phyloP scores from a whole-genome alignment of 108 stramenopile genomes.

The Mediolabrus comicus region DNA sequence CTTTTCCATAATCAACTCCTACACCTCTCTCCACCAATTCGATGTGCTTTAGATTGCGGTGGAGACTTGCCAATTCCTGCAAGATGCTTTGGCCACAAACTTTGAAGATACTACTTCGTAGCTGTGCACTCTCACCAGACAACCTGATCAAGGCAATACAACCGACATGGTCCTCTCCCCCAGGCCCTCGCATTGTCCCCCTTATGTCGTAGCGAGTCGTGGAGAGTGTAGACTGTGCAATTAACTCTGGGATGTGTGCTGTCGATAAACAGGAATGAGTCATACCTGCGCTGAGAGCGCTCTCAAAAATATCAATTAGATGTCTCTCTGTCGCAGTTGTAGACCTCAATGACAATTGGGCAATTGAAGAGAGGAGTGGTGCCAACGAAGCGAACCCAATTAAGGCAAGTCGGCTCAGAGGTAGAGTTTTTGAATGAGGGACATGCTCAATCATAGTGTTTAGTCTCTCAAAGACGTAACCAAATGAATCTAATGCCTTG shows the following conservation, averaged over 20 bases:
- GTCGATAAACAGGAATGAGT: slow-evolving; percentile 51
- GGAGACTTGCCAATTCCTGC: slow-evolving; percentile 50
- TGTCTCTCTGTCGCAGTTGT: slow-evolving; percentile 13
- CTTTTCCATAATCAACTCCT: slow-evolving; percentile 41
- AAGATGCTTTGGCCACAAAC: slow-evolving; percentile 32
- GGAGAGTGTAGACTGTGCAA: slow-evolving; percentile 61
- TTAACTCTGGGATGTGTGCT: slow-evolving; percentile 64
- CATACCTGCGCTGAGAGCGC: slow-evolving; percentile 18
- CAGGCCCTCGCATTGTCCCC: slow-evolving; percentile 82
- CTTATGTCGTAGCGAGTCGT: slow-evolving; percentile 71
- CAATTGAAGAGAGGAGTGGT: slow-evolving; percentile 35
- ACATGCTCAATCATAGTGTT: slow-evolving; percentile 18
- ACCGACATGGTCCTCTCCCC: slow-evolving; percentile 80
- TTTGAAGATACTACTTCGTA: slow-evolving; percentile 40
- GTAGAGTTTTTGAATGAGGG: slow-evolving; percentile 30
- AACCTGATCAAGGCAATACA: slow-evolving; percentile 72
- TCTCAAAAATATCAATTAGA: slow-evolving; percentile 16
- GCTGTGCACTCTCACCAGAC: slow-evolving; percentile 50
- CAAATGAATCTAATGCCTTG: slow-evolving; percentile 10
- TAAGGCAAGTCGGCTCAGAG: slow-evolving; percentile 60
- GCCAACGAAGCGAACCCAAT: slow-evolving; percentile 65
- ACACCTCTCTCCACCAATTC: slow-evolving; percentile 62
- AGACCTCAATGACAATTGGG: not conserved
- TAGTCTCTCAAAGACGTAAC: slow-evolving; percentile 22
- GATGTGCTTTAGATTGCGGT: slow-evolving; percentile 52